Percentiles rank a stretch among this genome's conserved stretches.
Conservation (phyloP, 2,329 filamentous ascomycete genomes). For the Akanthomyces uredinophilus region DNA sequence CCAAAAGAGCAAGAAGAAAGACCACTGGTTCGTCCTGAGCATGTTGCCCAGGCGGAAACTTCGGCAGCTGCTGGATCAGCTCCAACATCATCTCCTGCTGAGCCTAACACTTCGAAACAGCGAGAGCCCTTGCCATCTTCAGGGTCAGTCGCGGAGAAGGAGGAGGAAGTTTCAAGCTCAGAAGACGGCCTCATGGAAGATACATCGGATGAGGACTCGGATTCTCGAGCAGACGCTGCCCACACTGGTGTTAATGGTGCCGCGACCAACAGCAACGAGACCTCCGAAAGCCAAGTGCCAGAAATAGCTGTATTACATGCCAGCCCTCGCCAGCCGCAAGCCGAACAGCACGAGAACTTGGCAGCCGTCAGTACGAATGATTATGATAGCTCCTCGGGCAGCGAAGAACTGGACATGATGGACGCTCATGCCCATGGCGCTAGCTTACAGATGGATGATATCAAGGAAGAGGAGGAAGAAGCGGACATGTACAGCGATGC, state of each 20-base stretch:
- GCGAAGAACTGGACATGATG: constrained; percentile 11
- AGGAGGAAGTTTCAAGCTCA: constrained; percentile 45
- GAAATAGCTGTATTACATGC: constrained; percentile 41
- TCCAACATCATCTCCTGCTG: constrained; percentile 15
- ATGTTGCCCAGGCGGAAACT: constrained; percentile 20
- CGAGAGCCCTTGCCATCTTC: constrained; percentile 61
- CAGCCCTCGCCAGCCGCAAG: constrained; percentile 30
- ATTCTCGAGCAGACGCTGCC: not conserved
- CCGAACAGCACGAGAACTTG: constrained; percentile 16
- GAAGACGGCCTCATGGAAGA: constrained; percentile 25
- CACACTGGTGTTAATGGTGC: constrained; percentile 15
- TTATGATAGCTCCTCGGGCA: constrained; percentile 20
- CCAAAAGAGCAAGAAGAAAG: constrained; percentile 49
- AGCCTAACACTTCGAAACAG: constrained; percentile 24
- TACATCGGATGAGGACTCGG: constrained; percentile 14
- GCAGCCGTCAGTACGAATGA: constrained; percentile 48
- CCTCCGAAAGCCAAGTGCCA: constrained; percentile 28
- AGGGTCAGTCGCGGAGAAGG: constrained; percentile 64
- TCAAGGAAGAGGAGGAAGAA: constrained; percentile 42
- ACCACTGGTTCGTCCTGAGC: constrained; percentile 52
- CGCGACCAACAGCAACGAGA: not conserved
- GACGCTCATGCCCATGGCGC: not conserved
- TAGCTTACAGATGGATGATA: constrained; percentile 28
- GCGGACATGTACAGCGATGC: constrained; percentile 66
- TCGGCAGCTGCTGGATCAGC: not conserved